phyloP scores from a whole-genome alignment of 345 rosid species.

The Kernera saxatilis region DNA sequence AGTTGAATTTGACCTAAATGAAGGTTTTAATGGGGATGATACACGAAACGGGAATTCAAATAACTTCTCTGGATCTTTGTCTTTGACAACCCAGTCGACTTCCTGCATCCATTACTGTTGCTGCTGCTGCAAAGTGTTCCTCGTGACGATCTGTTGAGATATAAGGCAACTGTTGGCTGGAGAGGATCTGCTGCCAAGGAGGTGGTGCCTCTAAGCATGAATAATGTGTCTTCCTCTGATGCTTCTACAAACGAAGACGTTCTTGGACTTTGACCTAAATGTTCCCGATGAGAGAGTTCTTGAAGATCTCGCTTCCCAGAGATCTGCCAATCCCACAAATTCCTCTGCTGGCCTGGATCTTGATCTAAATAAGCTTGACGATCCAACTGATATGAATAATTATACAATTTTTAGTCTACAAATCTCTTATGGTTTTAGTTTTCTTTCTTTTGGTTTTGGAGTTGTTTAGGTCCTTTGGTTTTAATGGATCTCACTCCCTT shows the following conservation, averaged over 20 bases:
- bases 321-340: constrained; percentile 33
- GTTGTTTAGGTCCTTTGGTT: constrained; percentile 19
- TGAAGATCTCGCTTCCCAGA: constrained; percentile 58
- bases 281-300: constrained; percentile 72
- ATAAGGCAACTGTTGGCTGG: constrained; percentile 82
- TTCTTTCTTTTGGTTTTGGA: constrained; percentile 2
- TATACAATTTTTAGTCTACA: constrained; percentile 17
- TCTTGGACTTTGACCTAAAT: constrained; percentile 78
- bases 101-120: constrained; percentile 66
- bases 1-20: constrained; percentile 82
- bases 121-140: constrained; percentile 94
- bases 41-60: constrained; percentile 40
- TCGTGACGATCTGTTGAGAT: constrained; percentile 59
- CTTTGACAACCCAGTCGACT: constrained; percentile 38
- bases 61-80: constrained; percentile 34
- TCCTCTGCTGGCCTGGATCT: constrained; percentile 70
- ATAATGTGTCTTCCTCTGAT: constrained; percentile 30
- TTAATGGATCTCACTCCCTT: constrained; percentile 26
- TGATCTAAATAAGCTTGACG: constrained; percentile 78
- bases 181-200: constrained; percentile 98
- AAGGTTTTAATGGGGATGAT: constrained; percentile 69
- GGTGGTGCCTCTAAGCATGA: constrained; percentile 33
- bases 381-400: constrained; percentile 44
- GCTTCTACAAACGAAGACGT: constrained; percentile 38
- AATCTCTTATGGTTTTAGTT: constrained; percentile 6